Percentiles rank a stretch among this genome's conserved stretches.
phyloP scores from a whole-genome alignment of 495 filamentous ascomycete species.

The Tuber aestivum region DNA sequence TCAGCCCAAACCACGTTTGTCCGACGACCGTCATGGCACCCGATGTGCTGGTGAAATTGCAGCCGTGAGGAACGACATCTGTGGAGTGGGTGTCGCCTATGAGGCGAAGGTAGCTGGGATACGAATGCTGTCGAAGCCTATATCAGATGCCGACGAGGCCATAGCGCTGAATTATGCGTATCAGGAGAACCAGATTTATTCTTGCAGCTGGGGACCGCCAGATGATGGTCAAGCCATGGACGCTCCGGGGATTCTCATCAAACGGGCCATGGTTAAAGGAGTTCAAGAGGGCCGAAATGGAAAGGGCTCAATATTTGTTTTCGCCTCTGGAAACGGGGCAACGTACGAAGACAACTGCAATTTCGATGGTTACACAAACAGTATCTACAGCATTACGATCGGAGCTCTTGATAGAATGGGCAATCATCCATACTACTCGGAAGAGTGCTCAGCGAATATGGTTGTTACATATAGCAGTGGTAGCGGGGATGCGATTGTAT shows the following conservation, averaged over 20 bases:
- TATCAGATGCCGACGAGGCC: slow-evolving; percentile 88
- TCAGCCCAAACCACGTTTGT: slow-evolving; percentile 71
- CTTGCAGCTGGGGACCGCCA: slow-evolving; percentile 94
- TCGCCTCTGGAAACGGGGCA: slow-evolving; percentile 93
- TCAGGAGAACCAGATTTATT: slow-evolving; percentile 92
- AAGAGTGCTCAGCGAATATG: slow-evolving; percentile 89
- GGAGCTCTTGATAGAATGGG: slow-evolving; percentile 86
- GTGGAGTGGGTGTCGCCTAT: slow-evolving; percentile 90
- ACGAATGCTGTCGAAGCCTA: slow-evolving; percentile 83
- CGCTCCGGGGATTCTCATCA: slow-evolving; percentile 80
- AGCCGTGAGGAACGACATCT: slow-evolving; percentile 85
- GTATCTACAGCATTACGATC: slow-evolving; percentile 96
- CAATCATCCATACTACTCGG: slow-evolving; percentile 83
- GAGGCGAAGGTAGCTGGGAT: slow-evolving; percentile 73
- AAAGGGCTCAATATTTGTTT: slow-evolving; percentile 89
- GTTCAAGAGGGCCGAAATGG: slow-evolving; percentile 80
- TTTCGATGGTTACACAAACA: slow-evolving; percentile 98
- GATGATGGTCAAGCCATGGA: slow-evolving; percentile 94
- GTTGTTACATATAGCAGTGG: slow-evolving; percentile 96
- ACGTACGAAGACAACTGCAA: slow-evolving; percentile 91
- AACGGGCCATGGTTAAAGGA: slow-evolving; percentile 81
- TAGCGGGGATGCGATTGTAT: slow-evolving; percentile 69
- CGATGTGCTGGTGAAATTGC: slow-evolving; percentile 91
- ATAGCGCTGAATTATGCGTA: slow-evolving; percentile 84
- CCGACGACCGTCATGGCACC: slow-evolving; percentile 84